phyloP scores from a whole-genome alignment of 129 eudicot genomes.

The Artemisia tridentata region DNA sequence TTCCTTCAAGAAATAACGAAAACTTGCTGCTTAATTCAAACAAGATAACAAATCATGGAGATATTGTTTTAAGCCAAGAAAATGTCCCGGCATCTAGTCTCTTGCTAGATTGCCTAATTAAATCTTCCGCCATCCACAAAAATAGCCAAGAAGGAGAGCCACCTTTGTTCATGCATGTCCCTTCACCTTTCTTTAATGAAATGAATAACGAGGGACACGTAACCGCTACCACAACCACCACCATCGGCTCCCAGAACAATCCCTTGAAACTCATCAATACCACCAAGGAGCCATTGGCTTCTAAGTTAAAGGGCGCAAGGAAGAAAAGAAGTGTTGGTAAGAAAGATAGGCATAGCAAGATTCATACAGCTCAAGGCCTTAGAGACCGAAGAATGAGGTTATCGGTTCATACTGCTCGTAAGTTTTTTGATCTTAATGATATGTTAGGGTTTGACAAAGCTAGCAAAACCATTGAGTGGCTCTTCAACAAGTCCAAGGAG shows the following conservation, averaged over 20 bases:
- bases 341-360: slow-evolving; percentile 61
- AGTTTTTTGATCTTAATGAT: slow-evolving; percentile 59
- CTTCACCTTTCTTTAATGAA: slow-evolving; percentile 33
- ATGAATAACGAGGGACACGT: background rate
- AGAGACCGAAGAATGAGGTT: slow-evolving; percentile 59
- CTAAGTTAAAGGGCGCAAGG: slow-evolving; percentile 15
- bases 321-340: slow-evolving; percentile 39
- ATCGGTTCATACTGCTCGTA: slow-evolving; percentile 50
- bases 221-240: background rate
- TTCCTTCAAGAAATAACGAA: slow-evolving; percentile 23
- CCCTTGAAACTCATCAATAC: background rate
- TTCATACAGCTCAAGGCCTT: slow-evolving; percentile 50
- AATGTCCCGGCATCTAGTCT: too few relatives aligned
- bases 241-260: background rate
- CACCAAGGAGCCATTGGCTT: background rate
- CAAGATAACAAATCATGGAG: slow-evolving; percentile 12
- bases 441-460: slow-evolving; percentile 59
- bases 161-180: slow-evolving; percentile 25
- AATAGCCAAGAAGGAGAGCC: slow-evolving; percentile 4
- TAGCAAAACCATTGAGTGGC: slow-evolving; percentile 63
- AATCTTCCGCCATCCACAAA: too few relatives aligned
- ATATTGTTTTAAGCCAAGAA: slow-evolving; percentile 21
- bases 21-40: background rate
- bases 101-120: too few relatives aligned
- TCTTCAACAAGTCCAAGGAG: slow-evolving; percentile 46